Conservation (phyloP, 129 eudicot species). For the Chrysanthemum makinoi region DNA sequence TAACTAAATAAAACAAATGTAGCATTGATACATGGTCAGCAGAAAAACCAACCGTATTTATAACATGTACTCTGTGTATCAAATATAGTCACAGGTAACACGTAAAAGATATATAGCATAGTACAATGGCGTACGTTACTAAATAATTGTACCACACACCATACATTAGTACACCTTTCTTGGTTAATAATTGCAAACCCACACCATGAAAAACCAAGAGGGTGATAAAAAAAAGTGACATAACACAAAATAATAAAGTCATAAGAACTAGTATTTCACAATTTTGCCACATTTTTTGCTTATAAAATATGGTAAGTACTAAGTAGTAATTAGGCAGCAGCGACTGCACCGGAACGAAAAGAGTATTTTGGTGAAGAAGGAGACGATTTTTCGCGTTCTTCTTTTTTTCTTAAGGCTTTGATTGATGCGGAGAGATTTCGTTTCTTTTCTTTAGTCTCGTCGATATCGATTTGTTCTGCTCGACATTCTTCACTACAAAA, state of each 20-base stretch:
- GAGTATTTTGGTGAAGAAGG: constrained; percentile 42
- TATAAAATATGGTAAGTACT: not conserved
- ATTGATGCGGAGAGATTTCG: constrained; percentile 38
- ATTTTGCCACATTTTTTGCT: not conserved
- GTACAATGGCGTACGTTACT: constrained; percentile 24
- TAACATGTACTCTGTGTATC: constrained; percentile 23
- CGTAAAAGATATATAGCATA: no score
- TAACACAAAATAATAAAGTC: constrained; percentile 21
- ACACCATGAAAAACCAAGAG: constrained; percentile 11
- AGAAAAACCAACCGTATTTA: constrained; percentile 8
- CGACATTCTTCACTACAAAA: constrained; percentile 69
- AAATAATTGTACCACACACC: constrained; percentile 13
- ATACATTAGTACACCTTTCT: not conserved
- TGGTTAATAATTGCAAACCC: constrained; percentile 22
- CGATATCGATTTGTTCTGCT: constrained; percentile 49
- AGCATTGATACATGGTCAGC: not conserved
- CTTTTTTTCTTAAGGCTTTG: constrained; percentile 60
- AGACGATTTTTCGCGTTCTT: constrained; percentile 35
- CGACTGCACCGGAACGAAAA: constrained; percentile 45
- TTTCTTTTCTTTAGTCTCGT: constrained; percentile 53
- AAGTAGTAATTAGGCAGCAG: constrained; percentile 41
- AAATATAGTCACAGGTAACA: constrained; percentile 29
- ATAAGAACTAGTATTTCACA: not conserved
- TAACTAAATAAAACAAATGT: not conserved
- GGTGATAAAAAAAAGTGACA: constrained; percentile 5